A percentile compares a stretch with the other conserved stretches of the same genome.
phyloP scores from a whole-genome alignment of 495 filamentous ascomycete genomes.

The Lindgomyces ingoldianus region DNA sequence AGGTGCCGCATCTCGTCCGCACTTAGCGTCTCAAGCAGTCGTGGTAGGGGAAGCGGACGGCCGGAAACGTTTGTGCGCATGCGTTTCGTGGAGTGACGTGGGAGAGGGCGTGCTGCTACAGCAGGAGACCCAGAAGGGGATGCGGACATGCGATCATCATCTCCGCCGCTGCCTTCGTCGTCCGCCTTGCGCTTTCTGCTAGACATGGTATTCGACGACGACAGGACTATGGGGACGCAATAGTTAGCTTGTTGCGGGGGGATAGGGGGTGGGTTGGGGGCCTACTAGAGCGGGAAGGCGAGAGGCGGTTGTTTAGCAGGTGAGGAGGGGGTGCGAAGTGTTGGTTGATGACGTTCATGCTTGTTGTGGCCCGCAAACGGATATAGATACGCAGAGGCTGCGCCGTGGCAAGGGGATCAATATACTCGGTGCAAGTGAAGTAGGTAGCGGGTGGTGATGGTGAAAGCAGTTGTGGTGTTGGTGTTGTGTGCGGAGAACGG shows the following conservation, averaged over 20 bases:
- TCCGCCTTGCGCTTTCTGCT: conserved; percentile 86
- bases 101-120: conserved; percentile 60
- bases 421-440: not conserved
- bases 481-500: not conserved
- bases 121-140: conserved; percentile 82
- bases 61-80: conserved; percentile 69
- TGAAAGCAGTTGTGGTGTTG: conserved; percentile 1
- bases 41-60: conserved; percentile 74
- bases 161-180: conserved; percentile 59
- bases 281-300: conserved; percentile 72
- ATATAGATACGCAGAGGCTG: conserved; percentile 9
- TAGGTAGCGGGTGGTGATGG: conserved; percentile 1
- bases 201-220: conserved; percentile 47
- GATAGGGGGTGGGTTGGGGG: conserved; percentile 8
- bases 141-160: conserved; percentile 81
- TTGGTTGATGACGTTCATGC: conserved; percentile 62
- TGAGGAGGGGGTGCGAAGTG: conserved; percentile 71
- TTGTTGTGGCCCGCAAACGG: conserved; percentile 21
- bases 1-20: conserved; percentile 77
- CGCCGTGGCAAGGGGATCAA: conserved; percentile 1
- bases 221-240: conserved; percentile 9
- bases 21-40: conserved; percentile 88
- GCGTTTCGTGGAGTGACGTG: conserved; percentile 65
- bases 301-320: conserved; percentile 69
- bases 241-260: conserved; percentile 1